Evolutionary conservation across 345 rosid species (phyloP).

Genomic region (Brassica rapa): DNA sequence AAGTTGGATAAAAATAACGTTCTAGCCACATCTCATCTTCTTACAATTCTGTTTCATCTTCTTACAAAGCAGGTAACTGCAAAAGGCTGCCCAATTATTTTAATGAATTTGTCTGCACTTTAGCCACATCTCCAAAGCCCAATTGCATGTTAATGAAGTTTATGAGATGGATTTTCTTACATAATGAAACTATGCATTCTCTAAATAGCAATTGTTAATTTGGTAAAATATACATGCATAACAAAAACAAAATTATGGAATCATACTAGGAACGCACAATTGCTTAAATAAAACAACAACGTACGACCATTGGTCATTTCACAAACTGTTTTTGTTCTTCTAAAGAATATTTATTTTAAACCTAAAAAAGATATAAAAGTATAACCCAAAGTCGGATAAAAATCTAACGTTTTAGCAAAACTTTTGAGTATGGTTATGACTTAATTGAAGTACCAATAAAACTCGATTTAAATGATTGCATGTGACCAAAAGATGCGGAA

Average conservation of each 20-base stretch:
- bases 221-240: not conserved
- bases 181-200: no score
- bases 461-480: not conserved
- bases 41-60: no score
- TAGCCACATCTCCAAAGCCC: no score
- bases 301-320: not conserved
- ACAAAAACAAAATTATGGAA: not conserved
- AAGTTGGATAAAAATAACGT: no score
- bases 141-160: no score
- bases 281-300: not conserved
- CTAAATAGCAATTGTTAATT: no score
- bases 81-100: no score
- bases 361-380: not conserved
- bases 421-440: not conserved
- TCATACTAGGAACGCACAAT: not conserved
- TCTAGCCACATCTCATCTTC: no score
- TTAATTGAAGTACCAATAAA: not conserved
- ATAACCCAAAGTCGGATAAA: not conserved
- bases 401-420: not conserved
- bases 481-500: not conserved
- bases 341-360: not conserved
- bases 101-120: no score
- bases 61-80: no score
- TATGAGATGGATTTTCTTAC: no score
- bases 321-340: not conserved